phyloP scores from a whole-genome alignment of 139 green algal genomes.

The Monoraphidium neglectum region DNA sequence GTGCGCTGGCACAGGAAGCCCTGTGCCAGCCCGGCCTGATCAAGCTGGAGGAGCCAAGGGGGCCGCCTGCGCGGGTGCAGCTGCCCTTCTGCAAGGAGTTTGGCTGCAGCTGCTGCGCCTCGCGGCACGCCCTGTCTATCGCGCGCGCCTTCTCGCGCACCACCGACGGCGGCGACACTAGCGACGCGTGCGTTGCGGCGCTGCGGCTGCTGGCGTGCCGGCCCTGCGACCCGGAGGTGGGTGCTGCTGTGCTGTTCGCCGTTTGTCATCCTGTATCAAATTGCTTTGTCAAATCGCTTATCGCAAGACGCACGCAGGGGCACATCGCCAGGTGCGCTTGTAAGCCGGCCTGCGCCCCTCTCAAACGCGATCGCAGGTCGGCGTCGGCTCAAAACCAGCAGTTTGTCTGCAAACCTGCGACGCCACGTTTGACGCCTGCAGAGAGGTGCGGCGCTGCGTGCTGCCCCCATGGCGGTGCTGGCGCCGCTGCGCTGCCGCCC shows the following conservation, averaged over 20 bases:
- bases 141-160: neutral
- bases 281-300: no score
- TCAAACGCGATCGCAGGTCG: no score
- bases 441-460: no score
- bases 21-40: constrained; percentile 6
- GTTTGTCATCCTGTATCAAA: neutral
- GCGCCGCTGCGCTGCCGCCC: no score
- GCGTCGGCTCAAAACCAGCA: no score
- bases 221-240: constrained; percentile 17
- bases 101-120: constrained; percentile 20
- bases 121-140: constrained; percentile 14
- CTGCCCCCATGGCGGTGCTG: no score
- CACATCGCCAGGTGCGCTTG: no score
- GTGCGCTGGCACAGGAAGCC: neutral
- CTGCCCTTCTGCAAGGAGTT: constrained; percentile 29
- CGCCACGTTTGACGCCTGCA: no score
- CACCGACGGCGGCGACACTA: neutral
- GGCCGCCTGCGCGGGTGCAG: neutral
- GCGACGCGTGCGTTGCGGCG: neutral
- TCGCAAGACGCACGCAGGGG: no score
- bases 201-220: constrained; percentile 15
- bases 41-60: constrained; percentile 2
- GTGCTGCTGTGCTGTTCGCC: neutral
- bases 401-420: no score
- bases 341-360: no score